Conservation (phyloP, 2,329 filamentous ascomycete species). For the Pseudogymnoascus sp. region DNA sequence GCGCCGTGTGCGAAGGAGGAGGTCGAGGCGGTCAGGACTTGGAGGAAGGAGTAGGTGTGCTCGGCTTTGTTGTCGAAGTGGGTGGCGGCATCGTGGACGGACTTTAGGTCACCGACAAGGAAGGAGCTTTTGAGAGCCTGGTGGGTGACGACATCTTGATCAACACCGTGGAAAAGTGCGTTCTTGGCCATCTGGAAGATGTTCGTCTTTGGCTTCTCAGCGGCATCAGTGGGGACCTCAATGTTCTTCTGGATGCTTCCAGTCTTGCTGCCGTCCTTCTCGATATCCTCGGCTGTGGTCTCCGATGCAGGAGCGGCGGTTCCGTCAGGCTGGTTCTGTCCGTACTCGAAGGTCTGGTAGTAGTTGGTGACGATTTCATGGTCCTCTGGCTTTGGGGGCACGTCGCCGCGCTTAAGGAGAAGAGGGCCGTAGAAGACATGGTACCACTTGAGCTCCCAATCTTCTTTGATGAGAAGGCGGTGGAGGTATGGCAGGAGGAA, state of each 20-base stretch:
- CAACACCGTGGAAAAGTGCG: constrained; percentile 39
- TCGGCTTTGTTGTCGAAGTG: constrained; percentile 57
- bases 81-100: constrained; percentile 46
- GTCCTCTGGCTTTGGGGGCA: constrained; percentile 27
- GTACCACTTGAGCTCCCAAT: constrained; percentile 35
- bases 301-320: constrained; percentile 13
- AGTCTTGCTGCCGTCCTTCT: constrained; percentile 21
- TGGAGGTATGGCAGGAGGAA: constrained; percentile 43
- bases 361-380: constrained; percentile 30
- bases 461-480: constrained; percentile 34
- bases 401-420: constrained; percentile 31
- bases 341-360: constrained; percentile 33
- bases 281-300: constrained; percentile 16
- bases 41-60: constrained; percentile 34
- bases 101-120: constrained; percentile 44
- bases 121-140: constrained; percentile 34
- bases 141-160: constrained; percentile 33
- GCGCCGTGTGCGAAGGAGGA: too few species aligned
- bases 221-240: constrained; percentile 33
- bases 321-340: constrained; percentile 25
- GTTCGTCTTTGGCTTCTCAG: constrained; percentile 29
- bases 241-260: constrained; percentile 22
- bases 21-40: too few species aligned
- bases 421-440: constrained; percentile 35
- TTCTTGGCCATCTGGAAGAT: constrained; percentile 39